A percentile compares a stretch with the other conserved stretches of the same genome.
Evolutionary conservation across 1,284 basidiomycete species (phyloP).

Genomic region (Sparassis latifolia): DNA sequence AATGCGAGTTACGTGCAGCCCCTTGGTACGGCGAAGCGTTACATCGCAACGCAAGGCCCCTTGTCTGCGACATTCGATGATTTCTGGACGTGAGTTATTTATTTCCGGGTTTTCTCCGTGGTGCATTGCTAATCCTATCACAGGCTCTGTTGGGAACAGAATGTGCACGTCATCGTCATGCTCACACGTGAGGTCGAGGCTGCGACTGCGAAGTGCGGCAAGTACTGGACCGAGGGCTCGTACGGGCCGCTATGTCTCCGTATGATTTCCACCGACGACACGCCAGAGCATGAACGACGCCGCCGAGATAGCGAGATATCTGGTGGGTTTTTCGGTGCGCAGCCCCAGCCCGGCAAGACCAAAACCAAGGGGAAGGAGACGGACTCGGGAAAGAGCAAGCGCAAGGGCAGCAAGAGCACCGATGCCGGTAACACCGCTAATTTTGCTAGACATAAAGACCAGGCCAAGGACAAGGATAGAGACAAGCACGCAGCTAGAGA

Average conservation of each 20-base stretch:
- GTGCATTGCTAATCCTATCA: background rate
- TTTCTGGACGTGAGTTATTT: conserved; percentile 85
- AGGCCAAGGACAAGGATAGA: conserved; percentile 6
- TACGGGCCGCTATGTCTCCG: conserved; percentile 70
- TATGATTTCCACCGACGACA: conserved; percentile 51
- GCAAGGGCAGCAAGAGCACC: background rate
- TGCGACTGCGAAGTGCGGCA: conserved; percentile 83
- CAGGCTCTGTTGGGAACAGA: conserved; percentile 78
- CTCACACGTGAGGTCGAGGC: conserved; percentile 91
- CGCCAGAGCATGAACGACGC: conserved; percentile 21
- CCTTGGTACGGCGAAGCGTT: conserved; percentile 70
- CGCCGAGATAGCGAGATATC: conserved; percentile 27
- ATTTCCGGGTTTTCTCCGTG: background rate
- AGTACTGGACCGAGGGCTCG: conserved; percentile 76
- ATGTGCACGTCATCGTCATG: conserved; percentile 79
- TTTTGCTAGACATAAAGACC: background rate
- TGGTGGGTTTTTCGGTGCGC: conserved; percentile 22
- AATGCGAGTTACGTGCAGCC: conserved; percentile 92
- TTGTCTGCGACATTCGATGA: conserved; percentile 85
- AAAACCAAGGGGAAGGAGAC: conserved; percentile 1
- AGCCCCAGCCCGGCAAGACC: conserved; percentile 6
- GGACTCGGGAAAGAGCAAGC: background rate
- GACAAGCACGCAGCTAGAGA: conserved; percentile 1
- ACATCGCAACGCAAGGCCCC: conserved; percentile 96
- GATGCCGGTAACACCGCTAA: too few species aligned